These are phyloP conservation scores for sweet orange (Citrus sinensis) DNA, from an alignment of 345 rosid species.

Conservation along the genomic window DNA sequence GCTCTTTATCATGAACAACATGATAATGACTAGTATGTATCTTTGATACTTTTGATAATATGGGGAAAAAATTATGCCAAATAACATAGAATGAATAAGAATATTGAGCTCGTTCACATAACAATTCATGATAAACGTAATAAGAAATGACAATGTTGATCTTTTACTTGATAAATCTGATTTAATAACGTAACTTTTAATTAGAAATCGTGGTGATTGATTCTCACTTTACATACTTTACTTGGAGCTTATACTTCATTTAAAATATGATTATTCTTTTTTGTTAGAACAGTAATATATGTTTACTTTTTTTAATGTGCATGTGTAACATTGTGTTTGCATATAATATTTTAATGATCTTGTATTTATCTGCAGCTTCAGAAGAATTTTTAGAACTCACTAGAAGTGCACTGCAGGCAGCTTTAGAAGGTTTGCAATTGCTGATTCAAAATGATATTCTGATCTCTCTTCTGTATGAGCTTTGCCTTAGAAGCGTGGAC, in stretches of 20 bases:
- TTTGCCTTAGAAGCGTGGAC: conserved; percentile 6
- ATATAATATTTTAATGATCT: neutral
- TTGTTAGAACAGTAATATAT: neutral
- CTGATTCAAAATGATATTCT: conserved; percentile 7
- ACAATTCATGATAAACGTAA: neutral
- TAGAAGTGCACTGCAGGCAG: conserved; percentile 87
- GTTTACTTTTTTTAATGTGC: neutral
- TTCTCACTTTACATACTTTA: neutral
- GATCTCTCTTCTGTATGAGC: conserved; percentile 4
- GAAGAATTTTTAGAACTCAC: conserved; percentile 98
- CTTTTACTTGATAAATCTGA: neutral
- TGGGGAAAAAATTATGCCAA: neutral
- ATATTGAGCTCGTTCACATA: neutral
- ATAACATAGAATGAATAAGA: neutral
- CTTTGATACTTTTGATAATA: neutral
- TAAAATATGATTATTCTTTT: neutral
- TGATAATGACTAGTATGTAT: neutral
- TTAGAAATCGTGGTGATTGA: neutral
- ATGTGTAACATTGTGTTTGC: neutral
- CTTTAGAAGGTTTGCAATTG: conserved; percentile 70
- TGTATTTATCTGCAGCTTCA: conserved; percentile 56
- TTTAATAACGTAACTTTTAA: neutral
- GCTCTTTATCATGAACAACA: neutral
- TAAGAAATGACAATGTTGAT: neutral
- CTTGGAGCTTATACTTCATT: neutral